Conservation (phyloP, 2,329 filamentous ascomycete species). For the Sporothrix phasma region DNA sequence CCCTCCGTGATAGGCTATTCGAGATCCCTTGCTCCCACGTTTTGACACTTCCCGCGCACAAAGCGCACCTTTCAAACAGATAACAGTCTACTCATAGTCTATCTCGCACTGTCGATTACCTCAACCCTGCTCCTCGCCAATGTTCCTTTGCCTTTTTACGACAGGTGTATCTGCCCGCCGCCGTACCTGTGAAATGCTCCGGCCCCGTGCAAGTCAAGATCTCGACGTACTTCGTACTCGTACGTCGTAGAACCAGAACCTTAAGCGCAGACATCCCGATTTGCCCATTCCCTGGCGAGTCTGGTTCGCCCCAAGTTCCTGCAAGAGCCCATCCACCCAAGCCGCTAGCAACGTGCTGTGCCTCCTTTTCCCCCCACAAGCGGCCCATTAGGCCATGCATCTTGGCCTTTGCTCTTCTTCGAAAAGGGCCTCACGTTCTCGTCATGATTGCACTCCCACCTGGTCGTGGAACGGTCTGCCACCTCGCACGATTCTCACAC, state of each 20-base stretch:
- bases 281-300: not conserved
- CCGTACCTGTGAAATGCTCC: not conserved
- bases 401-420: not conserved
- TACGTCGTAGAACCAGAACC: not conserved
- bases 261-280: not conserved
- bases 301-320: not conserved
- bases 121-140: no score
- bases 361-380: constrained; percentile 7
- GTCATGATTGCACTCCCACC: not conserved
- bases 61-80: constrained; percentile 7
- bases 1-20: not conserved
- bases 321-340: not conserved
- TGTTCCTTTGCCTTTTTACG: no score
- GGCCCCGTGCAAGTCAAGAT: not conserved
- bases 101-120: not conserved
- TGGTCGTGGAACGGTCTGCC: no score
- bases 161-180: no score
- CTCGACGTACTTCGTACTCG: no score
- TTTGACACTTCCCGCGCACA: not conserved
- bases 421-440: not conserved
- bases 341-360: constrained; percentile 8
- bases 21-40: no score
- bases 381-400: not conserved
- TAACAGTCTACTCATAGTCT: not conserved
- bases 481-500: not conserved